Evolutionary conservation across 306 rosid species (phyloP), one percentile per base, ranked within the genome.

Genomic region (Begonia masoniana): DNA sequence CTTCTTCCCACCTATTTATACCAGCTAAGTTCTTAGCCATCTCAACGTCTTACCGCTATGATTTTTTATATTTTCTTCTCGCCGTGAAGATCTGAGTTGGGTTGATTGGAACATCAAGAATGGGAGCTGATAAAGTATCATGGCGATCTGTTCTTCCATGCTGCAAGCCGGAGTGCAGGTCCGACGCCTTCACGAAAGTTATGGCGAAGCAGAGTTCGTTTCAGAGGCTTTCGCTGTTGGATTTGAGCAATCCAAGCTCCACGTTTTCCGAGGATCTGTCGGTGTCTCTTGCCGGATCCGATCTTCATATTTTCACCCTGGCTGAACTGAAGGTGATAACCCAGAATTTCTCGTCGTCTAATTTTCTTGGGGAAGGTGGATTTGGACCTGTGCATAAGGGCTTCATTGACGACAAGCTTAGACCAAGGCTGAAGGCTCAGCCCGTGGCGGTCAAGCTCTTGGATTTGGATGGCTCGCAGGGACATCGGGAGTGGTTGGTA

Each of bases 401-500:
- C 0, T 92, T 92, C 77, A 64, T 92, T 56, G 99, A 86, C 54
- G 99, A 92, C 51, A 92, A 81, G 77, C 60, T 92, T 17, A 71
- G 94, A 46, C 72, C 69, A 12, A 84, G 88, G 41, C 74, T 92
- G 35, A 62, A 74, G 68, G 81, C 99, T 55, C 99, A 86, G 61
- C 82, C 99, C 2, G 99, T 86, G 4, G 99, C 99, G 12, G 94
- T 92, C 9, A 92, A 92, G 80, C 84, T 78, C 51, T 57, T 92
- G 63, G 85, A 92, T 54, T 65, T 83, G 84, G 96, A 83, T 60
- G 99, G 99, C 11, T 0, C 80, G 0, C 99, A 92, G 50, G 99
- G 99, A n/a, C 99, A 92, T 24, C 72, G 72, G 31, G 99, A 92
- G 79, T 92, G 99, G 99, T 62, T 92, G 99, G 99, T 92, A 39